Evolutionary conservation across 2,329 filamentous ascomycete species (phyloP).

Genomic region (Monosporascus cannonballus): DNA sequence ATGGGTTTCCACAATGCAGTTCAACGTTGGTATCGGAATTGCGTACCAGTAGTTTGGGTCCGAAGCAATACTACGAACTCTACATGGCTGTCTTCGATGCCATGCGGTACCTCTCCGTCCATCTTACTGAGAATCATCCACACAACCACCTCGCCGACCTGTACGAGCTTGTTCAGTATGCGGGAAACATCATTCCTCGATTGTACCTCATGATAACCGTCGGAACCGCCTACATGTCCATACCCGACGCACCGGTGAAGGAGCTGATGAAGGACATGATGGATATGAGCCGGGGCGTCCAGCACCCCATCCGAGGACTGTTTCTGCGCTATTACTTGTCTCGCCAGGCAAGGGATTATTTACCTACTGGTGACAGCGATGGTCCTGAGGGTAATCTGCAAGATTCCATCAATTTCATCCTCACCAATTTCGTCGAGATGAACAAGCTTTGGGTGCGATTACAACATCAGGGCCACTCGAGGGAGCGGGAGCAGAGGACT

Average conservation of each 20-base stretch:
- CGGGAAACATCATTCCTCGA: constrained; percentile 92
- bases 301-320: constrained; percentile 90
- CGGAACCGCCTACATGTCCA: constrained; percentile 97
- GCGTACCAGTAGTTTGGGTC: constrained; percentile 92
- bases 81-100: constrained; percentile 99
- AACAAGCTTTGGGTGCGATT: constrained; percentile 98
- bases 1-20: constrained; percentile 41
- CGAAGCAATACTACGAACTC: constrained; percentile 98
- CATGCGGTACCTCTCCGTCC: constrained; percentile 89
- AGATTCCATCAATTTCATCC: constrained; percentile 94
- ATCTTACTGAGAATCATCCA: constrained; percentile 94
- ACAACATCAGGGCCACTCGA: constrained; percentile 94
- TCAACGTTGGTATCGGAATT: constrained; percentile 98
- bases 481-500: constrained; percentile 87
- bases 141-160: constrained; percentile 97
- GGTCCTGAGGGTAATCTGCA: constrained; percentile 93
- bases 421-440: constrained; percentile 99
- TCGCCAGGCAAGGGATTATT: constrained; percentile 83
- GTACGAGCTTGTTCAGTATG: constrained; percentile 97
- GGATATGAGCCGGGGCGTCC: constrained; percentile 98
- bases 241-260: constrained; percentile 96
- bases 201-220: constrained; percentile 99
- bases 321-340: constrained; percentile 96
- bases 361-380: constrained; percentile 77
- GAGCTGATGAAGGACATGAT: constrained; percentile 99